These are phyloP conservation scores for Aureobasidium lini DNA, from an alignment of 2,329 filamentous ascomycete genomes.

Conservation along the genomic window DNA sequence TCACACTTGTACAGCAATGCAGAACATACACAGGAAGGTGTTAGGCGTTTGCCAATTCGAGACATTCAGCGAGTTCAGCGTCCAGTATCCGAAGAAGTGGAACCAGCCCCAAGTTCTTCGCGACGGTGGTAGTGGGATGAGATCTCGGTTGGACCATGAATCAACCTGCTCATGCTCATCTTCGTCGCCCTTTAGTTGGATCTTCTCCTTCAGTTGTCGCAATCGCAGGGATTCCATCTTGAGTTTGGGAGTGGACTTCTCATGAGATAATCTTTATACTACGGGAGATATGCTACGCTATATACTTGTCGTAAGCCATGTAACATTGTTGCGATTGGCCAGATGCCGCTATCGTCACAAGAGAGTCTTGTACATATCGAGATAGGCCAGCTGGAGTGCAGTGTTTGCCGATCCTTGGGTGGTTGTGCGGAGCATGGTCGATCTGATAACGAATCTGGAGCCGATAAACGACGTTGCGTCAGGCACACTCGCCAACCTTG, in stretches of 20 bases:
- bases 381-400: not conserved
- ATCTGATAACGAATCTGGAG: not conserved
- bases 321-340: too few species aligned
- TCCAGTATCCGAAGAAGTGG: slow-evolving; percentile 11
- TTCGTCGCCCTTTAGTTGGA: not conserved
- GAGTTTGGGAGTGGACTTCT: not conserved
- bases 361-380: not conserved
- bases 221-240: not conserved
- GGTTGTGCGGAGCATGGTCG: not conserved
- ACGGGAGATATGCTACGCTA: too few species aligned
- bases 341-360: too few species aligned
- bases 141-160: not conserved
- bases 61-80: slow-evolving; percentile 1
- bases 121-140: not conserved
- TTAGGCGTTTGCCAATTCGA: slow-evolving; percentile 11
- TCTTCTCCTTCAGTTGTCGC: not conserved
- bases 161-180: not conserved
- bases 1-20: too few species aligned
- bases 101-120: slow-evolving; percentile 5
- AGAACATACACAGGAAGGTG: not conserved
- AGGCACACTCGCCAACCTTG: too few species aligned
- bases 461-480: not conserved
- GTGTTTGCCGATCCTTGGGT: not conserved
- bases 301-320: too few species aligned
- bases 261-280: too few species aligned